A percentile compares a stretch with the other conserved stretches of the same genome.
phyloP scores from a whole-genome alignment of 495 filamentous ascomycete genomes.

The Hypomontagnella submonticulosa region DNA sequence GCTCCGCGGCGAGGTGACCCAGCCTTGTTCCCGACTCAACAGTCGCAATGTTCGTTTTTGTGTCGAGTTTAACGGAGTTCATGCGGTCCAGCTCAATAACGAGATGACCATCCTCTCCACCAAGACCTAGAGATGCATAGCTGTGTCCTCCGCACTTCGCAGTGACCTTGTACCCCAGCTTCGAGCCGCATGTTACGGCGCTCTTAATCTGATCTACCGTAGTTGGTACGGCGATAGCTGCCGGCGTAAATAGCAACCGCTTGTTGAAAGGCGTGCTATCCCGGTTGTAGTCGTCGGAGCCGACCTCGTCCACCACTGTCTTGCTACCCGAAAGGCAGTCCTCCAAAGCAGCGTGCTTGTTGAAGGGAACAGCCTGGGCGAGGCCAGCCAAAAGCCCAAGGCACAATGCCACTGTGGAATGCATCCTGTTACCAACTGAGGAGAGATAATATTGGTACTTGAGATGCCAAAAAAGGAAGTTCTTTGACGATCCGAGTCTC shows the following conservation, averaged over 20 bases:
- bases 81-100: constrained; percentile 58
- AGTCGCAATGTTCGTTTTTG: constrained; percentile 52
- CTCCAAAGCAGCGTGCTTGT: constrained; percentile 51
- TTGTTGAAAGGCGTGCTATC: constrained; percentile 57
- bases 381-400: constrained; percentile 43
- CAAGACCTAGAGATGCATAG: constrained; percentile 59
- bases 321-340: constrained; percentile 53
- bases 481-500: constrained; percentile 11
- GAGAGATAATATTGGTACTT: constrained; percentile 3
- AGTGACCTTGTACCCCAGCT: constrained; percentile 55
- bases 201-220: constrained; percentile 54
- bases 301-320: constrained; percentile 47
- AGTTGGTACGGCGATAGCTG: constrained; percentile 56
- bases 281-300: constrained; percentile 52
- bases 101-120: constrained; percentile 60
- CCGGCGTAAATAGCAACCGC: constrained; percentile 51
- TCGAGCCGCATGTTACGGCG: constrained; percentile 55
- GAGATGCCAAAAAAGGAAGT: constrained; percentile 8
- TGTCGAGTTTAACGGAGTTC: constrained; percentile 55
- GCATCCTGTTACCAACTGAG: constrained; percentile 32
- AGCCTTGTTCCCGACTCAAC: constrained; percentile 54
- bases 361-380: constrained; percentile 32
- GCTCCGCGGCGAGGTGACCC: constrained; percentile 53
- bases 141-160: constrained; percentile 60
- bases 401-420: constrained; percentile 35